Percentiles rank a stretch among this genome's conserved stretches.
phyloP scores from a whole-genome alignment of 306 rosid genomes.

The Cucurbita moschata region DNA sequence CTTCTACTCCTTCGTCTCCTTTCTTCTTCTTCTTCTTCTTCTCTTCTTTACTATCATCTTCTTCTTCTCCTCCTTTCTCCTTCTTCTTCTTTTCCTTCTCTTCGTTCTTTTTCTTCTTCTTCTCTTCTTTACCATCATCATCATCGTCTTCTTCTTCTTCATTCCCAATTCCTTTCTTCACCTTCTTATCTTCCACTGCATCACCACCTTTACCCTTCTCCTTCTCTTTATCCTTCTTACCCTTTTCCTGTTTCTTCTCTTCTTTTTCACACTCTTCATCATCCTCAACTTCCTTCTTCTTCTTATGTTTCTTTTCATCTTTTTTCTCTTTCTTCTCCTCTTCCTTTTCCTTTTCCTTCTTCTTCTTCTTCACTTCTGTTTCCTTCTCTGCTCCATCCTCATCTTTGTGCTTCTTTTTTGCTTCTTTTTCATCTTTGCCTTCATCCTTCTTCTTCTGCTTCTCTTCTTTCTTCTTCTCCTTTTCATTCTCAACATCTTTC shows the following conservation, averaged over 20 bases:
- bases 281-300: conserved; percentile 6
- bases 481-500: conserved; percentile 15
- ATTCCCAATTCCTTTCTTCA: conserved; percentile 1
- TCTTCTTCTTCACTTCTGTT: neutral
- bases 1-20: neutral
- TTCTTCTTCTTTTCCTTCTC: too few relatives aligned
- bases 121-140: neutral
- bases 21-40: neutral
- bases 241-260: neutral
- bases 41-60: conserved; percentile 3
- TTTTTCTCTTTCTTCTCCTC: neutral
- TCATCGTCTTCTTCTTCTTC: neutral
- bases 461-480: conserved; percentile 16
- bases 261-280: neutral
- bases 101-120: conserved; percentile 3
- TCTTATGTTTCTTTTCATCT: neutral
- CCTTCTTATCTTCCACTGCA: conserved; percentile 1
- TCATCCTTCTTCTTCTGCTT: conserved; percentile 9
- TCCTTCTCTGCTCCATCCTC: neutral
- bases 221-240: neutral
- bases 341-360: neutral
- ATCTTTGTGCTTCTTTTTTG: neutral
- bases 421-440: neutral
- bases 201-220: neutral
- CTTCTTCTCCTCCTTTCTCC: neutral